Evolutionary conservation across 768 basidiomycete species (phyloP).

Genomic region (Hysterangium stoloniferum): DNA sequence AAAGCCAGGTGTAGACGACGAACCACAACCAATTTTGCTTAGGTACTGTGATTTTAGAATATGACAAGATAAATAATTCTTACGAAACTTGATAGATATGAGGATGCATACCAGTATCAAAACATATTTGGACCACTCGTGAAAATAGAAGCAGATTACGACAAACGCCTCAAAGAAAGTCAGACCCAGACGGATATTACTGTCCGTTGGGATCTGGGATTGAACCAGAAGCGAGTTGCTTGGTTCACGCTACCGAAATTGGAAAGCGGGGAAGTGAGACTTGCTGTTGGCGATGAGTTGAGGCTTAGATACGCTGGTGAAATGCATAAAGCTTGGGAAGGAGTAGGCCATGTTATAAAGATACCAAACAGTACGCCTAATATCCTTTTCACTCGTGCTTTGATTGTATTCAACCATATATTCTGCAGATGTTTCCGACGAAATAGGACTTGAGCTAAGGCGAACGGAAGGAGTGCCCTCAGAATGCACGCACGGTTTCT

Average conservation of each 20-base stretch:
- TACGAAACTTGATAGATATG: constrained; percentile 46
- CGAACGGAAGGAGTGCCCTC: constrained; percentile 88
- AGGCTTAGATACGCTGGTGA: constrained; percentile 85
- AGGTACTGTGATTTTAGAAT: constrained; percentile 26
- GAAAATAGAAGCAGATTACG: constrained; percentile 99
- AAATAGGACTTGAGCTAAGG: constrained; percentile 90
- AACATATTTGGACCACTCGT: constrained; percentile 99
- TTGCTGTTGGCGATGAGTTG: constrained; percentile 95
- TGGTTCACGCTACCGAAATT: constrained; percentile 97
- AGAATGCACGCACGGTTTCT: constrained; percentile 90
- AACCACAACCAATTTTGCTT: constrained; percentile 84
- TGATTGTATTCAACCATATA: background rate
- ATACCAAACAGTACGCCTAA: constrained; percentile 88
- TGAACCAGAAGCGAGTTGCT: constrained; percentile 98
- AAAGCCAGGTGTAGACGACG: constrained; percentile 96
- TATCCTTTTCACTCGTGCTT: background rate
- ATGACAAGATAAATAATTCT: no score
- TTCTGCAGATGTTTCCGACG: constrained; percentile 93
- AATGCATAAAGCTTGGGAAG: constrained; percentile 91
- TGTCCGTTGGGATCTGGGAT: constrained; percentile 93
- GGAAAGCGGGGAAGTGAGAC: constrained; percentile 93
- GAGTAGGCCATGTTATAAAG: constrained; percentile 97
- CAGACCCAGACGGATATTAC: constrained; percentile 97
- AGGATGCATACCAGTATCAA: constrained; percentile 99
- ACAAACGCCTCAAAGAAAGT: constrained; percentile 94